These are phyloP conservation scores for Penstemon barbatus DNA, from an alignment of 257 asterid genomes.

Conservation along the genomic window DNA sequence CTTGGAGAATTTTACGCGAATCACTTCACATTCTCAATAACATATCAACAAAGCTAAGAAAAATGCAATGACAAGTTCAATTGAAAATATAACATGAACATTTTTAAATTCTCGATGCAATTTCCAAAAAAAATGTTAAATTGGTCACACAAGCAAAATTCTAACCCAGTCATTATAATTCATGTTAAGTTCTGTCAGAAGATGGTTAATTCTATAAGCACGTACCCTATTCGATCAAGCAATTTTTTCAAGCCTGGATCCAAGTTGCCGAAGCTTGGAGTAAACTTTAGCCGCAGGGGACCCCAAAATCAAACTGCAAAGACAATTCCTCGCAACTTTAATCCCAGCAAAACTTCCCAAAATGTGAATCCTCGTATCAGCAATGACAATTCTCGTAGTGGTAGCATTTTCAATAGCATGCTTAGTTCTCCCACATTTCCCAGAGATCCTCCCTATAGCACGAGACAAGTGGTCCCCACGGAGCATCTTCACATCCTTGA, in stretches of 20 bases:
- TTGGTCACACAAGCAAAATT: too few relatives aligned
- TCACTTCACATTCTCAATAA: too few relatives aligned
- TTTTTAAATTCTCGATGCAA: too few relatives aligned
- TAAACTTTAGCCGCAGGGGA: slow-evolving; percentile 37
- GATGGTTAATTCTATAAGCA: background rate
- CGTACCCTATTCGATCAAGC: background rate
- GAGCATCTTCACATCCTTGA: slow-evolving; percentile 51
- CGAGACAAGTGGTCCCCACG: slow-evolving; percentile 53
- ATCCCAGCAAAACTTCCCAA: slow-evolving; percentile 18
- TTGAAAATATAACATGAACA: too few relatives aligned
- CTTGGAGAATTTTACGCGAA: too few relatives aligned
- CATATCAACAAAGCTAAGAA: too few relatives aligned
- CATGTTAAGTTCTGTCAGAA: too few relatives aligned
- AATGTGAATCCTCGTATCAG: slow-evolving; percentile 30
- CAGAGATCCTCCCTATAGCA: slow-evolving; percentile 55
- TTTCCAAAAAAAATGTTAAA: too few relatives aligned
- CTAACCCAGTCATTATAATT: too few relatives aligned
- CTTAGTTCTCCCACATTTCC: slow-evolving; percentile 55
- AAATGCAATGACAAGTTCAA: too few relatives aligned
- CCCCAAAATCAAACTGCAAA: slow-evolving; percentile 33
- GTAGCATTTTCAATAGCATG: slow-evolving; percentile 42
- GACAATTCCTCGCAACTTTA: slow-evolving; percentile 30
- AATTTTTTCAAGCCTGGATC: background rate
- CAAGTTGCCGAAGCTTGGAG: slow-evolving; percentile 27
- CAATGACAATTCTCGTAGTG: slow-evolving; percentile 27